phyloP scores from a whole-genome alignment of 345 rosid species.

The Combretum micranthum region DNA sequence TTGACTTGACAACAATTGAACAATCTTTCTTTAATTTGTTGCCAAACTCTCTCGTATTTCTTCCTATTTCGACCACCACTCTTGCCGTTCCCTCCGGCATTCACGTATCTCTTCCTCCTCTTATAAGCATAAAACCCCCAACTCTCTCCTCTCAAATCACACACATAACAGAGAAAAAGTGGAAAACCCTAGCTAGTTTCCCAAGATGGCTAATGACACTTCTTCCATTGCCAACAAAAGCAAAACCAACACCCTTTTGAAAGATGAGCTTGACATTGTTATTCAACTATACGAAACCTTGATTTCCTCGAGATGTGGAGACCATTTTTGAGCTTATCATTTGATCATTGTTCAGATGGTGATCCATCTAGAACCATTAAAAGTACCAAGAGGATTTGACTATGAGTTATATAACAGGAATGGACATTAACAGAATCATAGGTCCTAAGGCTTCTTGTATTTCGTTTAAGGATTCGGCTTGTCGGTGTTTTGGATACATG shows the following conservation, averaged over 20 bases:
- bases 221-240: slow-evolving; percentile 36
- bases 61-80: not conserved
- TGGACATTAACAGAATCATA: slow-evolving; percentile 65
- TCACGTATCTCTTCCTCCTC: too few species aligned
- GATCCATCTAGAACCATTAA: slow-evolving; percentile 66
- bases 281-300: slow-evolving; percentile 69
- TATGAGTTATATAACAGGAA: slow-evolving; percentile 79
- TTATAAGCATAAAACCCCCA: too few species aligned
- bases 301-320: slow-evolving; percentile 93
- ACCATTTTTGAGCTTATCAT: slow-evolving; percentile 79
- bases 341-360: slow-evolving; percentile 79
- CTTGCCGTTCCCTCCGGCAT: too few species aligned
- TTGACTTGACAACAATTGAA: too few species aligned
- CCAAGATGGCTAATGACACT: slow-evolving; percentile 36
- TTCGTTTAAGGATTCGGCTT: slow-evolving; percentile 82
- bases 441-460: slow-evolving; percentile 84
- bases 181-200: too few species aligned
- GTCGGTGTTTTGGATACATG: slow-evolving; percentile 69
- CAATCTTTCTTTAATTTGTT: not conserved
- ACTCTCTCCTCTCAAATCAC: too few species aligned
- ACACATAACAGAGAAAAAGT: too few species aligned
- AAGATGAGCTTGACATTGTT: slow-evolving; percentile 63
- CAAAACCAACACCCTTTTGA: slow-evolving; percentile 33
- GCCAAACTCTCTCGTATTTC: not conserved
- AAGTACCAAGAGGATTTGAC: slow-evolving; percentile 71